Percentiles rank a stretch among this genome's conserved stretches.
phyloP scores from a whole-genome alignment of 2,329 filamentous ascomycete genomes.

The Pseudogymnoascus sp. region DNA sequence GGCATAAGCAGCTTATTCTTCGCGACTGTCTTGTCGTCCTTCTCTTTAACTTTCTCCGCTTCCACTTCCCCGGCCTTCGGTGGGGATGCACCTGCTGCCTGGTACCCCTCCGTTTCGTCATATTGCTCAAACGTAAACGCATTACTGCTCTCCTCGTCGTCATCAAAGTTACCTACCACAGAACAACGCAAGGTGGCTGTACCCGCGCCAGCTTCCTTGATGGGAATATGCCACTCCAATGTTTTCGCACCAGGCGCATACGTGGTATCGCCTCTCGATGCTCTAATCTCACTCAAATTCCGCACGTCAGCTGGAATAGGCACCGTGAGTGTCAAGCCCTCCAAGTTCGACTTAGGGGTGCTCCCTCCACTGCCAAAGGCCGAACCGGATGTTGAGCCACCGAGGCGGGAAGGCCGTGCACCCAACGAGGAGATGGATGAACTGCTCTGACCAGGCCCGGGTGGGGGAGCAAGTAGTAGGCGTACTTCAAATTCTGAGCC shows the following conservation, averaged over 20 bases:
- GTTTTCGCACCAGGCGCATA: conserved; percentile 65
- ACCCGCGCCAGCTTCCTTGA: conserved; percentile 63
- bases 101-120: conserved; percentile 44
- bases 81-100: conserved; percentile 32
- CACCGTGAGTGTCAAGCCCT: conserved; percentile 70
- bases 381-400: conserved; percentile 40
- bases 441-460: conserved; percentile 37
- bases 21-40: conserved; percentile 49
- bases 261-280: conserved; percentile 73
- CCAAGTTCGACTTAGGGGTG: conserved; percentile 47
- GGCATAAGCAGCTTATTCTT: conserved; percentile 74
- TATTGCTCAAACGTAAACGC: conserved; percentile 32
- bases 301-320: conserved; percentile 72
- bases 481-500: conserved; percentile 87
- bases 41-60: conserved; percentile 32
- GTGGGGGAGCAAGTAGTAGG: conserved; percentile 60
- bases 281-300: conserved; percentile 73
- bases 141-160: conserved; percentile 35
- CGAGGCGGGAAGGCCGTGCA: conserved; percentile 31
- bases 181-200: conserved; percentile 72
- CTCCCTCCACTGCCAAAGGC: conserved; percentile 32
- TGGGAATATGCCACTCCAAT: conserved; percentile 76
- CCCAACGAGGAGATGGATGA: conserved; percentile 34
- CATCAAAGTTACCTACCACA: conserved; percentile 56
- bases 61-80: conserved; percentile 28